These are phyloP conservation scores for Kurtzmaniella quercitrusa DNA, from an alignment of 1,139 yeast species.

Conservation along the genomic window DNA sequence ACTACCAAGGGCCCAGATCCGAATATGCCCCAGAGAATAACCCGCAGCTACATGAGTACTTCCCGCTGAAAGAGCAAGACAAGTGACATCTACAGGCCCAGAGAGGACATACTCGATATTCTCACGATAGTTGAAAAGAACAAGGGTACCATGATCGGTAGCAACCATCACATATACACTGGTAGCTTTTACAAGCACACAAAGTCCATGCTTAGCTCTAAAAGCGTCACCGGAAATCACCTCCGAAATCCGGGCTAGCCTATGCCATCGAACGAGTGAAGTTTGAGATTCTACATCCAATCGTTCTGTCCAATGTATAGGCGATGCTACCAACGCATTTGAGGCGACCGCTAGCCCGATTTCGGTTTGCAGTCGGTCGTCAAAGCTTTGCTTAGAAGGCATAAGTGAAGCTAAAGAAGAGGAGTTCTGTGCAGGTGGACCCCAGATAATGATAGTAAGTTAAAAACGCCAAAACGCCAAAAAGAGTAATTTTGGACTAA, in stretches of 20 bases:
- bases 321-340: conserved; percentile 4
- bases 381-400: conserved; percentile 23
- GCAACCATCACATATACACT: conserved; percentile 55
- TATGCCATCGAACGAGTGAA: conserved; percentile 1
- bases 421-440: neutral
- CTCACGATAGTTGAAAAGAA: conserved; percentile 66
- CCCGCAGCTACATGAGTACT: conserved; percentile 33
- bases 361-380: conserved; percentile 35
- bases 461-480: no score
- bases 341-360: conserved; percentile 19
- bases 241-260: neutral
- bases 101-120: conserved; percentile 38
- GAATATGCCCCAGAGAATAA: conserved; percentile 23
- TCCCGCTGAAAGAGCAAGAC: conserved; percentile 39
- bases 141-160: conserved; percentile 53
- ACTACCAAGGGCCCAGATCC: conserved; percentile 24
- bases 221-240: conserved; percentile 12
- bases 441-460: no score
- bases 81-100: conserved; percentile 28
- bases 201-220: conserved; percentile 40
- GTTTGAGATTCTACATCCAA: neutral
- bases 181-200: conserved; percentile 44
- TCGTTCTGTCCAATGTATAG: neutral
- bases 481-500: neutral
- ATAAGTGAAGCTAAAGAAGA: neutral